A percentile compares a stretch with the other conserved stretches of the same genome.
phyloP scores from a whole-genome alignment of 169 alveolate genomes.

The Cryptosporidium parvum region DNA sequence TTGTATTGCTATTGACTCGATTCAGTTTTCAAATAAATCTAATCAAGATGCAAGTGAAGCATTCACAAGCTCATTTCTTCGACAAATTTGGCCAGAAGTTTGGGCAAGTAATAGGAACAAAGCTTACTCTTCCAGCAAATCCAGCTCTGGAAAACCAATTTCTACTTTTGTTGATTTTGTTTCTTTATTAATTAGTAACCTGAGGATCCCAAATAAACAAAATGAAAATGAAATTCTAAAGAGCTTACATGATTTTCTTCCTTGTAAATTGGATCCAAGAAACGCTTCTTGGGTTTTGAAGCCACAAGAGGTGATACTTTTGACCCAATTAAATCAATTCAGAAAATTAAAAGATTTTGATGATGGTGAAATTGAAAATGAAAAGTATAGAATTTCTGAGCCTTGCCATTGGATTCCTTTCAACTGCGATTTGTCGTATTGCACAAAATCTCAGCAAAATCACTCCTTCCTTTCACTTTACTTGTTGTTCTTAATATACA shows the following conservation, averaged over 20 bases:
- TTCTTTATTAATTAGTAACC: slow-evolving; percentile 38
- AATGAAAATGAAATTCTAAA: neutral
- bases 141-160: neutral
- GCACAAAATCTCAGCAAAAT: slow-evolving; percentile 12
- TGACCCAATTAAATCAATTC: slow-evolving; percentile 4
- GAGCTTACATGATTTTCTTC: slow-evolving; percentile 17
- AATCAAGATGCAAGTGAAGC: slow-evolving; percentile 2
- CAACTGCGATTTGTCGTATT: slow-evolving; percentile 12
- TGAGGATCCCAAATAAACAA: slow-evolving; percentile 7
- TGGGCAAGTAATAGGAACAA: slow-evolving; percentile 23
- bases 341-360: neutral
- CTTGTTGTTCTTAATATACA: slow-evolving; percentile 44
- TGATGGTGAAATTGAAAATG: neutral
- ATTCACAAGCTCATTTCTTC: slow-evolving; percentile 35
- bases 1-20: slow-evolving; percentile 59
- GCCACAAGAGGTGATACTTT: slow-evolving; percentile 21
- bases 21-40: neutral
- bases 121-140: neutral
- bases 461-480: slow-evolving; percentile 49
- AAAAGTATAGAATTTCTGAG: neutral
- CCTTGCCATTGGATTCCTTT: slow-evolving; percentile 7
- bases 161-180: slow-evolving; percentile 32
- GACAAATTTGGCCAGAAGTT: slow-evolving; percentile 67
- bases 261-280: slow-evolving; percentile 1
- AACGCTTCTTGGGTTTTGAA: slow-evolving; percentile 41